Base-by-base conservation (phyloP, 805 yeast genomes). In the Peterozyma toletana region DNA sequence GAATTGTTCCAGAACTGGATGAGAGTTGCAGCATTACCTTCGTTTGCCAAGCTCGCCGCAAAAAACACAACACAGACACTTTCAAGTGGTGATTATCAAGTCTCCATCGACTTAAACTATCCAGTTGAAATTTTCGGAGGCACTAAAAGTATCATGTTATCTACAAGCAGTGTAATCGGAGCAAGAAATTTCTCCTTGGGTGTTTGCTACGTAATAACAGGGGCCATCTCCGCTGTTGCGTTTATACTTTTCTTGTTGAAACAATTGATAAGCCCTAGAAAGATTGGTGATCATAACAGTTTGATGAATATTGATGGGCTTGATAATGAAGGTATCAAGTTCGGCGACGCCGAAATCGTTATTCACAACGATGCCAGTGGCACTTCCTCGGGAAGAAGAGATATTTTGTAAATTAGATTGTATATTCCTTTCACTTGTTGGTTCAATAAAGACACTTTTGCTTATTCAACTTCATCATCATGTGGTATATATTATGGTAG, bases 1-100 rank as follows among this genome's bases (percentile, higher is more conserved):
- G 91, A 87, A 58, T 81, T 81, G 51, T 76, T 91, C 53, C 96
- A 89, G 68, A 91, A 89, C 62, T 91, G 99, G 99, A 91, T 91
- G 97, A 78, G 95, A 55, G 89, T 97, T 1, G 96, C 98, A 0
- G 96, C 95, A 0, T 69, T 91, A 49, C 95, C 98, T 27, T 78
- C 83, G 11, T 91, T 93, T 57, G 80, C 84, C 70, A 91, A 93
- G 59, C 64, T 89, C 33, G 90, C 89, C 36, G 73, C 83, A 38
- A 78, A 84, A 52, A 90, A 87, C 63, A 83, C 78, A 47, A 68
- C 77, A 2, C 67, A 67, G 1, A 55, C 74, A 2, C 62, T 91
- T 47, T 49, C 59, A 1, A 66, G 75, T 10, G 98, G 98, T 3
- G 75, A 77, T 10, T 93, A 91, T 60, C 69, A 73, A 47, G 64